These are phyloP conservation scores for Rheum nobile DNA, from an alignment of 148 eudicot species.

Conservation along the genomic window DNA sequence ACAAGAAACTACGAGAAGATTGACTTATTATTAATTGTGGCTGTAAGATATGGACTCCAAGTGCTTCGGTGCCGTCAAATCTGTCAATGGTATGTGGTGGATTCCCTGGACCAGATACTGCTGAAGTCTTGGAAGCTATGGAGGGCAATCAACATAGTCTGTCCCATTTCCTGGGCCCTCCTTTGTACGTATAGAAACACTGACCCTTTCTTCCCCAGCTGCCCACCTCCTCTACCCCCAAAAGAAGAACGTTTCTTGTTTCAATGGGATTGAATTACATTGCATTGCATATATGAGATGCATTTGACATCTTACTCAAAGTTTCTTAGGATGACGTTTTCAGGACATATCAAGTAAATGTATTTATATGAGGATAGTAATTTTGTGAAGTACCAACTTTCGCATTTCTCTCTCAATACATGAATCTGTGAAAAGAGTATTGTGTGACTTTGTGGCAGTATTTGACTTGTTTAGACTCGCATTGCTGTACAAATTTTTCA, in stretches of 20 bases:
- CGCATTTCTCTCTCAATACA: too few species aligned
- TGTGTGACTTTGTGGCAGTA: not conserved
- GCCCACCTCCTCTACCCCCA: too few species aligned
- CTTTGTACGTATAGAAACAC: not conserved
- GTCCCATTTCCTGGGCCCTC: conserved; percentile 17
- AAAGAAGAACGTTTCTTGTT: not conserved
- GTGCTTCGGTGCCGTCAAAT: conserved; percentile 43
- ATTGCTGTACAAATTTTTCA: not conserved
- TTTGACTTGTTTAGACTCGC: not conserved
- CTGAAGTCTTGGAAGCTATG: conserved; percentile 62
- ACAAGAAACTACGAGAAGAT: not conserved
- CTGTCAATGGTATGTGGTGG: conserved; percentile 57
- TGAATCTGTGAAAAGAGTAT: too few species aligned
- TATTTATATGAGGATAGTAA: not conserved
- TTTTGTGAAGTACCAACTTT: not conserved
- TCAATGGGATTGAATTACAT: not conserved
- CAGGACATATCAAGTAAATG: not conserved
- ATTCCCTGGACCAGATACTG: conserved; percentile 53
- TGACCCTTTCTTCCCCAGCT: too few species aligned
- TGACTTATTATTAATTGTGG: not conserved
- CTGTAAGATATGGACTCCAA: conserved; percentile 84
- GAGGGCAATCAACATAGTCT: conserved; percentile 74
- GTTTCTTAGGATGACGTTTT: not conserved
- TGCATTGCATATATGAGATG: not conserved
- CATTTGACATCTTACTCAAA: not conserved